Evolutionary conservation across 1,139 yeast genomes (phyloP).

Genomic region (Kluyveromyces sp.): DNA sequence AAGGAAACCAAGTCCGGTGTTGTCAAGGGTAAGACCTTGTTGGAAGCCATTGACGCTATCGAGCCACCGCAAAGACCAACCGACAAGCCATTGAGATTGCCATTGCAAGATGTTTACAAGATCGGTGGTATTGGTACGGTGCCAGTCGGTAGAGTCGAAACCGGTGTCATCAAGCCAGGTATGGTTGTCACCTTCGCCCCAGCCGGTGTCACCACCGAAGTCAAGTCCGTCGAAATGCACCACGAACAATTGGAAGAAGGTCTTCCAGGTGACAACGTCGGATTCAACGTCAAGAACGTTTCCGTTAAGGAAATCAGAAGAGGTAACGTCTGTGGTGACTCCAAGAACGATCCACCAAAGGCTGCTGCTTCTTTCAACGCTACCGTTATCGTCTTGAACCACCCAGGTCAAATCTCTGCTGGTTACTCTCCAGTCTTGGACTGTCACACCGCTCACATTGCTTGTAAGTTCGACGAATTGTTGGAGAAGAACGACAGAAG

Average conservation of each 20-base stretch:
- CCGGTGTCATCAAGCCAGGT: constrained; percentile 89
- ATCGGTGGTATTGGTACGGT: constrained; percentile 91
- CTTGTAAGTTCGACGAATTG: constrained; percentile 82
- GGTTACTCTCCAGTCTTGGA: constrained; percentile 92
- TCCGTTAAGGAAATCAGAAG: constrained; percentile 91
- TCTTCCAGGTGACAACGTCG: constrained; percentile 92
- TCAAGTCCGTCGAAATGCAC: constrained; percentile 91
- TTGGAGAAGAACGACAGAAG: constrained; percentile 90
- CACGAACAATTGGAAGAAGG: constrained; percentile 83
- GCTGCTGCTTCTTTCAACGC: constrained; percentile 80
- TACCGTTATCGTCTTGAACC: constrained; percentile 86
- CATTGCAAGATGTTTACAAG: constrained; percentile 90
- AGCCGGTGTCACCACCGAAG: constrained; percentile 89
- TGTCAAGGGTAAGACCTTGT: constrained; percentile 76
- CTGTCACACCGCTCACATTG: constrained; percentile 95
- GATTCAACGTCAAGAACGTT: constrained; percentile 92
- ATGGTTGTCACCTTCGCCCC: constrained; percentile 88
- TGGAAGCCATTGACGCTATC: constrained; percentile 82
- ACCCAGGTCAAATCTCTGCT: constrained; percentile 89
- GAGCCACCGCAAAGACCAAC: constrained; percentile 83
- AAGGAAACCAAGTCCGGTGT: constrained; percentile 80
- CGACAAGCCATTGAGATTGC: constrained; percentile 87
- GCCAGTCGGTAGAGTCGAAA: constrained; percentile 93
- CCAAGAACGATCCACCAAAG: constrained; percentile 90
- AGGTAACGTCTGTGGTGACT: constrained; percentile 95